Percentiles rank a stretch among this genome's conserved stretches.
These are phyloP conservation scores for Drosera capensis DNA, from an alignment of 148 eudicot species.

Conservation along the genomic window DNA sequence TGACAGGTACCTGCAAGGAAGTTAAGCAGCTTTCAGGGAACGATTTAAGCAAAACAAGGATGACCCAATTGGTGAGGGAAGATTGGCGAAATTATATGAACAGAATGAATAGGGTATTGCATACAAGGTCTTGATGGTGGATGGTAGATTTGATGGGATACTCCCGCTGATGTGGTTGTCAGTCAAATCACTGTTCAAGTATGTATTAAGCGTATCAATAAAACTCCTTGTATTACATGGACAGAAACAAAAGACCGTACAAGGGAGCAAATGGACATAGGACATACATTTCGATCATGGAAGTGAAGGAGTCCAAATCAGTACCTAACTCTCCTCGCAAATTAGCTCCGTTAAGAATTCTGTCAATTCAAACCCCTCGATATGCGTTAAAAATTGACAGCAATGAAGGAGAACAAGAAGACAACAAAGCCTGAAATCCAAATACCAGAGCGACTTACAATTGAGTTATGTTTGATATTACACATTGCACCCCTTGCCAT, in stretches of 20 bases:
- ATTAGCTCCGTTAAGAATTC: not conserved
- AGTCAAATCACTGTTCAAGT: conserved; percentile 60
- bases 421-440: not conserved
- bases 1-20: conserved; percentile 40
- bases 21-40: not conserved
- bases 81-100: not conserved
- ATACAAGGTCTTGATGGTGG: conserved; percentile 67
- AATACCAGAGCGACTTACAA: conserved; percentile 34
- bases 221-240: not conserved
- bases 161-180: conserved; percentile 81
- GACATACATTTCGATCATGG: not conserved
- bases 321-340: not conserved
- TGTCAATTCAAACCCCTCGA: not conserved
- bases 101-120: conserved; percentile 7
- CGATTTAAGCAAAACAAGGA: not conserved
- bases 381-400: not conserved
- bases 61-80: not conserved
- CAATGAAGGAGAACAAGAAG: not conserved
- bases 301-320: not conserved
- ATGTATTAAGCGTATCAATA: not conserved
- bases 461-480: conserved; percentile 63
- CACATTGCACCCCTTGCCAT: conserved; percentile 98
- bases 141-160: conserved; percentile 67
- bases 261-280: not conserved
- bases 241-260: not conserved